Percentiles rank a stretch among this genome's conserved stretches.
Conservation (phyloP, 2,329 filamentous ascomycete genomes). For the Plenodomus lindquistii region DNA sequence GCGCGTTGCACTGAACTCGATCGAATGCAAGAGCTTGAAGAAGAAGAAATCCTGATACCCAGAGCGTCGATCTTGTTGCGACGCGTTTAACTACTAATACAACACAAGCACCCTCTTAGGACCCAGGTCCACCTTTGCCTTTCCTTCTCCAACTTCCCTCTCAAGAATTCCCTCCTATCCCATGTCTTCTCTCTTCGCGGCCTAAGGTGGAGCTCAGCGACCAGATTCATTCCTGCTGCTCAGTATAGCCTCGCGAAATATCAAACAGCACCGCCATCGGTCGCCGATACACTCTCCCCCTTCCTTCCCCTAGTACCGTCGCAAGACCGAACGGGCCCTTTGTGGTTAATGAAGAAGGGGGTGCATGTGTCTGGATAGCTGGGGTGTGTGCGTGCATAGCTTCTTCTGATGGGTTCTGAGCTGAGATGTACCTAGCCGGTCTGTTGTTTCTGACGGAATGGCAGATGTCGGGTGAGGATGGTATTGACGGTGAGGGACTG, state of each 20-base stretch:
- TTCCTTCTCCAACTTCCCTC: background rate
- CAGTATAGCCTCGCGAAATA: constrained; percentile 59
- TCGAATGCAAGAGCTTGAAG: background rate
- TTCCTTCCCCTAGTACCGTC: constrained; percentile 17
- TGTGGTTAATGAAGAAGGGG: background rate
- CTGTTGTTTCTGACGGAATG: background rate
- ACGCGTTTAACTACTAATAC: background rate
- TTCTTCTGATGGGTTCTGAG: constrained; percentile 2
- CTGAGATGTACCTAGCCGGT: constrained; percentile 10
- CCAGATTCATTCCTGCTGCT: constrained; percentile 57
- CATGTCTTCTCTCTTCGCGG: constrained; percentile 44
- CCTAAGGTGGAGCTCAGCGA: constrained; percentile 58
- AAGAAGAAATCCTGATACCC: background rate
- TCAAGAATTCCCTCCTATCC: background rate
- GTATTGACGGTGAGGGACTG: background rate
- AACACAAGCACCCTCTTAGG: background rate
- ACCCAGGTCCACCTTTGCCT: background rate
- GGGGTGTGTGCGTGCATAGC: constrained; percentile 12
- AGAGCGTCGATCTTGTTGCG: background rate
- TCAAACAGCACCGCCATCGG: constrained; percentile 35
- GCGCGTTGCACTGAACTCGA: too few species aligned
- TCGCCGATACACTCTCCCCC: constrained; percentile 25
- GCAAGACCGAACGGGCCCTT: constrained; percentile 14
- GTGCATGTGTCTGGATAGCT: constrained; percentile 26
- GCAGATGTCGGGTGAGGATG: constrained; percentile 12